These are phyloP conservation scores for Sambucus nigra DNA, from an alignment of 129 eudicot genomes.

Conservation along the genomic window DNA sequence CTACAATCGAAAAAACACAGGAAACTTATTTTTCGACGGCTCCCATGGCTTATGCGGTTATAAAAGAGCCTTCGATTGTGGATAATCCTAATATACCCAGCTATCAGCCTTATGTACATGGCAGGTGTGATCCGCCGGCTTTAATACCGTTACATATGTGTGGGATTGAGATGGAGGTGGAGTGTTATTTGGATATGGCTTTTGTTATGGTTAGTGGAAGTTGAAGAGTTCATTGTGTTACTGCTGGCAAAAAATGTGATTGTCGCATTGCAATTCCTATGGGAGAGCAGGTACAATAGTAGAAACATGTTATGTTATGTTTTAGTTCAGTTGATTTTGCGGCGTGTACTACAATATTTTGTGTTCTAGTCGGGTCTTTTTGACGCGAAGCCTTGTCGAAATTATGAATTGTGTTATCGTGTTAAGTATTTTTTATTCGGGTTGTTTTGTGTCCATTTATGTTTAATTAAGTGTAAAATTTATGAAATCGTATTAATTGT, in stretches of 20 bases:
- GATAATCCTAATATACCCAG: slow-evolving; percentile 89
- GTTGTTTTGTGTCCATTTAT: too few species aligned
- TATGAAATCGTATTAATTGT: too few species aligned
- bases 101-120: slow-evolving; percentile 95
- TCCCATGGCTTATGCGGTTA: slow-evolving; percentile 77
- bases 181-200: slow-evolving; percentile 69
- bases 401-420: too few species aligned
- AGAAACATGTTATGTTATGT: too few species aligned
- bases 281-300: slow-evolving; percentile 86
- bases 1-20: slow-evolving; percentile 23
- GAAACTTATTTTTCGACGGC: slow-evolving; percentile 43
- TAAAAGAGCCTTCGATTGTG: slow-evolving; percentile 54
- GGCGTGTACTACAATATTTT: too few species aligned
- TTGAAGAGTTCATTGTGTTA: slow-evolving; percentile 82
- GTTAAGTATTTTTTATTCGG: too few species aligned
- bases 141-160: slow-evolving; percentile 84
- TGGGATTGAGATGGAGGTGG: slow-evolving; percentile 50
- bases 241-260: slow-evolving; percentile 41
- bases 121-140: slow-evolving; percentile 82
- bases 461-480: too few species aligned
- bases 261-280: slow-evolving; percentile 82
- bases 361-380: too few species aligned
- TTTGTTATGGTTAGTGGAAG: slow-evolving; percentile 54
- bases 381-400: too few species aligned
- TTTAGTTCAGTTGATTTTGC: too few species aligned